These are phyloP conservation scores for Periglandula ipomoeae DNA, from an alignment of 2,329 filamentous ascomycete species.

Conservation along the genomic window DNA sequence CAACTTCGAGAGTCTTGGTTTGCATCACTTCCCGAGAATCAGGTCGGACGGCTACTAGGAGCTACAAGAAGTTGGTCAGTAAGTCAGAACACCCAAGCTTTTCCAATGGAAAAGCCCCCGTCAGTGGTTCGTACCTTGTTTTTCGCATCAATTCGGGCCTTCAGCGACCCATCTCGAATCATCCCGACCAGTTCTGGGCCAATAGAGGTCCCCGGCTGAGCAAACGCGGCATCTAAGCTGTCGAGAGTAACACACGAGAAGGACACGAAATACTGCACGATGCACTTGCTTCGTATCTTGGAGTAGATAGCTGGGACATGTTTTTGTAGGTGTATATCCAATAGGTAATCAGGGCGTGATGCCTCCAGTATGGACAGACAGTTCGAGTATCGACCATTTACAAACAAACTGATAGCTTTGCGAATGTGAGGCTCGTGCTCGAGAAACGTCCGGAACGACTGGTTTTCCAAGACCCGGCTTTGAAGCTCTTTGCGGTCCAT, in stretches of 20 bases:
- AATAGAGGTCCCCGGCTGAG: conserved; percentile 49
- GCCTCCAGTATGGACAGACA: conserved; percentile 77
- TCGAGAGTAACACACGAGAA: conserved; percentile 80
- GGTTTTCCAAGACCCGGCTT: conserved; percentile 67
- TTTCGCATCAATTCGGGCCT: conserved; percentile 78
- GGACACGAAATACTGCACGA: conserved; percentile 84
- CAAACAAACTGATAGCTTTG: conserved; percentile 81
- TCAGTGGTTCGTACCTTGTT: conserved; percentile 50
- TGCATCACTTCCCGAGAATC: conserved; percentile 65
- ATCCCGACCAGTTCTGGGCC: conserved; percentile 68
- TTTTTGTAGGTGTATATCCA: conserved; percentile 76
- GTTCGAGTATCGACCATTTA: conserved; percentile 77
- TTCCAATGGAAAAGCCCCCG: too few species aligned
- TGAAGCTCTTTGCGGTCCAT: conserved; percentile 76
- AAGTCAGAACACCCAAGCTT: too few species aligned
- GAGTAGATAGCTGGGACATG: conserved; percentile 64
- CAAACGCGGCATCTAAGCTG: conserved; percentile 71
- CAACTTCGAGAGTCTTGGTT: conserved; percentile 54
- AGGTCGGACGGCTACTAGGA: conserved; percentile 62
- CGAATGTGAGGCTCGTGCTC: conserved; percentile 92
- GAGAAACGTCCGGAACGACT: conserved; percentile 73
- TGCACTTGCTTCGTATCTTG: conserved; percentile 78
- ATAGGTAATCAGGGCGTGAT: conserved; percentile 76
- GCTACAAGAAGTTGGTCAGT: conserved; percentile 26
- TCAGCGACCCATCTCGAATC: conserved; percentile 62